Evolutionary conservation across 768 basidiomycete genomes (phyloP).

Genomic region (Hortiboletus flavorubellus): DNA sequence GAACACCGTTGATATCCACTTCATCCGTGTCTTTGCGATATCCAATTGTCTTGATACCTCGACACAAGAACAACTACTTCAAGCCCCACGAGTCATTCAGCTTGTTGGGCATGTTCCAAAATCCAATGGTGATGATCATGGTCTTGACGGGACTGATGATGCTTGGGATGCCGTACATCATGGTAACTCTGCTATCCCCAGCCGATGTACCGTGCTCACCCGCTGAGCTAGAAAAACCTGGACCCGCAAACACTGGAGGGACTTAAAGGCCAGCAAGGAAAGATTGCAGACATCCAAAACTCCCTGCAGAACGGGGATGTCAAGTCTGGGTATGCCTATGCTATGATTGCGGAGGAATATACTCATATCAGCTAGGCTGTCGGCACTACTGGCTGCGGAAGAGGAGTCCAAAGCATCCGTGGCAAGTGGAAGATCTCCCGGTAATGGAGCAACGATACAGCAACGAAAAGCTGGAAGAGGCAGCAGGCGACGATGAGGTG

Average conservation of each 20-base stretch:
- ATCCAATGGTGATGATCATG: constrained; percentile 84
- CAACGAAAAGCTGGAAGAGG: constrained; percentile 37
- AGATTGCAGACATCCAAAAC: constrained; percentile 50
- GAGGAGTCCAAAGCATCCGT: constrained; percentile 36
- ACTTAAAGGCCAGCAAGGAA: constrained; percentile 58
- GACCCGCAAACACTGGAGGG: constrained; percentile 69
- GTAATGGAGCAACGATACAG: constrained; percentile 21
- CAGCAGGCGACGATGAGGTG: constrained; percentile 31
- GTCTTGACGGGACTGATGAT: constrained; percentile 62
- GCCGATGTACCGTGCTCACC: constrained; percentile 6
- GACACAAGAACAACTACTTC: constrained; percentile 60
- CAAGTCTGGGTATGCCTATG: constrained; percentile 48
- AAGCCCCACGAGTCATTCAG: constrained; percentile 71
- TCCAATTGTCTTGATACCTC: constrained; percentile 56
- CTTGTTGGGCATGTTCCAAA: constrained; percentile 70
- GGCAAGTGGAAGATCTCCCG: constrained; percentile 15
- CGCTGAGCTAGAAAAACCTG: constrained; percentile 58
- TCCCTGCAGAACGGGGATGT: constrained; percentile 58
- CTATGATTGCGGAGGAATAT: neutral
- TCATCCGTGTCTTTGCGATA: constrained; percentile 54
- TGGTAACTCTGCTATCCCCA: constrained; percentile 41
- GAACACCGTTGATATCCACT: constrained; percentile 63
- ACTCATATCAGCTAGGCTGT: constrained; percentile 34
- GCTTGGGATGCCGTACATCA: constrained; percentile 71
- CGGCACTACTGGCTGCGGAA: constrained; percentile 40